Evolutionary conservation across 345 rosid species (phyloP).

Genomic region (Bretschneidera sinensis): DNA sequence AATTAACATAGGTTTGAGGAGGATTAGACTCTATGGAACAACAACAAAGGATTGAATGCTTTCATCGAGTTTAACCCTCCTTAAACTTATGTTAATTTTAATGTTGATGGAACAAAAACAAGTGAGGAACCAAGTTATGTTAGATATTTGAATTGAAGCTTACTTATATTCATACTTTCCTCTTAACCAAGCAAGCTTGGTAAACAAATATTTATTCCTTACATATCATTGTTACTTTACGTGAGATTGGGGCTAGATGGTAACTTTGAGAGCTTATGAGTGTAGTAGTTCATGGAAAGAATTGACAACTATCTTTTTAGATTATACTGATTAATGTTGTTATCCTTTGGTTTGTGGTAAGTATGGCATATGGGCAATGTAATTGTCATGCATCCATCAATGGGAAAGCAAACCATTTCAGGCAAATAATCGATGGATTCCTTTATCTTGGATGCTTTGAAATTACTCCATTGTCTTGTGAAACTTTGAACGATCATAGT

Average conservation of each 20-base stretch:
- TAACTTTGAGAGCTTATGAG: neutral
- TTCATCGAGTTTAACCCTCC: neutral
- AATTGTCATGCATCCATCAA: neutral
- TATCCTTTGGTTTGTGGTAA: neutral
- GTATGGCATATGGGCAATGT: neutral
- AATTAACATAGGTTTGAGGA: neutral
- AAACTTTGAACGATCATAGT: neutral
- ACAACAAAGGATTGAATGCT: too few species aligned
- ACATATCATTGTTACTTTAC: neutral
- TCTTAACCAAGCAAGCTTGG: neutral
- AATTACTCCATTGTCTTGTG: neutral
- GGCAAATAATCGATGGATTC: neutral
- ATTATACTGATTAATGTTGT: neutral
- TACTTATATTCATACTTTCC: neutral
- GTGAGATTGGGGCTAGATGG: neutral
- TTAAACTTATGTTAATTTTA: too few species aligned
- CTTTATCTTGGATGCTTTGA: neutral
- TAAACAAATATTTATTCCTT: neutral
- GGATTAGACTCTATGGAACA: neutral
- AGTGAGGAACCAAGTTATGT: neutral
- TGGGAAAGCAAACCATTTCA: neutral
- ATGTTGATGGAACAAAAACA: neutral
- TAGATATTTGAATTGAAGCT: neutral
- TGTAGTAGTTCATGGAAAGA: neutral
- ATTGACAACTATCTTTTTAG: neutral